Evolutionary conservation across 2,329 filamentous ascomycete species (phyloP).

Genomic region (Aspergillus hortae): DNA sequence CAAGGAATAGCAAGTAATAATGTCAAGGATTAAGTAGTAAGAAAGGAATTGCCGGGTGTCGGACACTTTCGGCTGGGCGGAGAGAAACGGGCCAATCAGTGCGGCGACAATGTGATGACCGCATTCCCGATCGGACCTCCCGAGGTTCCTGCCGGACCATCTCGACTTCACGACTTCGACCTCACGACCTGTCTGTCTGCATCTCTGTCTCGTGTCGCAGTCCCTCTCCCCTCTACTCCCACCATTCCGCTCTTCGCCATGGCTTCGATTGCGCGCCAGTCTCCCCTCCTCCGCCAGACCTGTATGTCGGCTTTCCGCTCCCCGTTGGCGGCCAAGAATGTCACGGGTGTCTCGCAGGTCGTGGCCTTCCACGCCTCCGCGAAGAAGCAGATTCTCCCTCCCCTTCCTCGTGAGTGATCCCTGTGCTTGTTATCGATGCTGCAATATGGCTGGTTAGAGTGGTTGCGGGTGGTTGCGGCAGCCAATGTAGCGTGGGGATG

Average conservation of each 20-base stretch:
- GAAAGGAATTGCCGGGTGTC: conserved; percentile 20
- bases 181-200: background rate
- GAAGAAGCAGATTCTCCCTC: conserved; percentile 72
- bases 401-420: conserved; percentile 70
- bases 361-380: conserved; percentile 85
- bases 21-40: background rate
- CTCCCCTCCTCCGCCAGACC: conserved; percentile 35
- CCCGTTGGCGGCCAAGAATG: conserved; percentile 34
- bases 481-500: background rate
- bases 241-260: conserved; percentile 27
- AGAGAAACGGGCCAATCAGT: conserved; percentile 33
- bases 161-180: conserved; percentile 24
- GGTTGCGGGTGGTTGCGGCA: background rate
- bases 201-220: conserved; percentile 9
- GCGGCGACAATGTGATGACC: conserved; percentile 34
- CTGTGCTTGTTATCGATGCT: background rate
- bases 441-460: background rate
- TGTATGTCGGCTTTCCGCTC: conserved; percentile 32
- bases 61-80: conserved; percentile 40
- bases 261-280: conserved; percentile 40
- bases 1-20: too few relatives aligned
- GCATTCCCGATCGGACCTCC: conserved; percentile 36
- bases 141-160: conserved; percentile 29
- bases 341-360: conserved; percentile 47
- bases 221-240: conserved; percentile 10